phyloP scores from a whole-genome alignment of 176 grass and related monocot species.

The Alloteropsis semialata region DNA sequence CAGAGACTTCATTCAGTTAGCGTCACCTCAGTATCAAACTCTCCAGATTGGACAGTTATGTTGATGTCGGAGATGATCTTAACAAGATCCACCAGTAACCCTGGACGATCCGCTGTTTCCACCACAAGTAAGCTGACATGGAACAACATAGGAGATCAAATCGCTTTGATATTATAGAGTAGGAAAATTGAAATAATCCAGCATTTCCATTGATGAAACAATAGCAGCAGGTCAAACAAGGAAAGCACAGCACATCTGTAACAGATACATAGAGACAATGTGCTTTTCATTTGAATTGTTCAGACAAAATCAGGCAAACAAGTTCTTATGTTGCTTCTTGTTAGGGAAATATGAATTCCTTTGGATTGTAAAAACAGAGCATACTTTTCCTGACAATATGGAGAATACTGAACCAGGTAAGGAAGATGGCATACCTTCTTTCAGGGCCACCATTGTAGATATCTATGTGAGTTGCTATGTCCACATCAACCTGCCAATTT shows the following conservation, averaged over 20 bases:
- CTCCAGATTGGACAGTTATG: slow-evolving; percentile 84
- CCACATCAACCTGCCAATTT: slow-evolving; percentile 77
- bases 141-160: slow-evolving; percentile 24
- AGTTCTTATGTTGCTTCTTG: slow-evolving; percentile 7
- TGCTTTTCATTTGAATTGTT: slow-evolving; percentile 23
- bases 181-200: background rate
- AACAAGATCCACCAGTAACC: slow-evolving; percentile 88
- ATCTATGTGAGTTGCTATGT: slow-evolving; percentile 94
- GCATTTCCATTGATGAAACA: background rate
- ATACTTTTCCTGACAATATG: background rate
- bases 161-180: background rate
- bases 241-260: background rate
- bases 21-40: slow-evolving; percentile 91
- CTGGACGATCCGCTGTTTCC: slow-evolving; percentile 85
- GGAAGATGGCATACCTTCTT: slow-evolving; percentile 54
- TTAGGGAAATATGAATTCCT: background rate
- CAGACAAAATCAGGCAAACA: background rate
- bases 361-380: background rate
- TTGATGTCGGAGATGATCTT: slow-evolving; percentile 87
- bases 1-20: background rate
- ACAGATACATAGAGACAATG: background rate
- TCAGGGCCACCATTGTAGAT: slow-evolving; percentile 85
- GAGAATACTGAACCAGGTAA: slow-evolving; percentile 15
- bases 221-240: background rate
- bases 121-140: slow-evolving; percentile 84